Evolutionary conservation across 768 basidiomycete genomes (phyloP), one percentile per base, ranked within the genome.

Genomic region (Melanogaster broomeanus): DNA sequence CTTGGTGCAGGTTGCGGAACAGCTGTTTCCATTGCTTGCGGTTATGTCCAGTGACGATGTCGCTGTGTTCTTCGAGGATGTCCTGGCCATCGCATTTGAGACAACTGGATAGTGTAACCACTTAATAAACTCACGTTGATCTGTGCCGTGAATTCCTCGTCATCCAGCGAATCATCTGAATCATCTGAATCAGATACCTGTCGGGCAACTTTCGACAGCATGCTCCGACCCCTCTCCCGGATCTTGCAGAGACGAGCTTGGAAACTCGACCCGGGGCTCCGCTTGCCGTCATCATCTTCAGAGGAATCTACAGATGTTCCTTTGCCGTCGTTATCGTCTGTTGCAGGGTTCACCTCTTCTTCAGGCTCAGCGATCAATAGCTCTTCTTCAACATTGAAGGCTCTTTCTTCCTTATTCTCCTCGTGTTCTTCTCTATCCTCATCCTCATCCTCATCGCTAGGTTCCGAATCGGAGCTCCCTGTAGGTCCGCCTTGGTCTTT

Each of bases 1-100:
- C 90, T 58, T 85, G 72, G 12, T 72, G 73, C 31, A 90, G 74
- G 0, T 87, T 77, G 19, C 71, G 71, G 76, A 90, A 88, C 0
- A 85, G 44, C 28, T 74, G 66, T n/a, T 84, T 84, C 49, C 74
- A 72, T 50, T 69, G 66, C 58, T 82, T 83, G 25, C 78, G 71
- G 49, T 80, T 69, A 30, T 63, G 69, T 9, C 75, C 68, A 19
- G 58, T 59, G 3, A 84, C 54, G 25, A 86, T 71, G 10, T 76
- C 74, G 19, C 75, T 73, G 48, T 87, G 80, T 19, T 81, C 78
- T 34, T 87, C 87, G 6, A 92, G 61, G 7, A 86, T 61, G 12
- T 75, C 75, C 90, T 93, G 55, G 0, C 71, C 74, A 83, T 89
- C 51, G 1, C n/a, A 19, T 42, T 34, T 51, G 35, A 63, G 42